These are phyloP conservation scores for Orbilia oligospora DNA, from an alignment of 2,329 filamentous ascomycete genomes.

Conservation along the genomic window DNA sequence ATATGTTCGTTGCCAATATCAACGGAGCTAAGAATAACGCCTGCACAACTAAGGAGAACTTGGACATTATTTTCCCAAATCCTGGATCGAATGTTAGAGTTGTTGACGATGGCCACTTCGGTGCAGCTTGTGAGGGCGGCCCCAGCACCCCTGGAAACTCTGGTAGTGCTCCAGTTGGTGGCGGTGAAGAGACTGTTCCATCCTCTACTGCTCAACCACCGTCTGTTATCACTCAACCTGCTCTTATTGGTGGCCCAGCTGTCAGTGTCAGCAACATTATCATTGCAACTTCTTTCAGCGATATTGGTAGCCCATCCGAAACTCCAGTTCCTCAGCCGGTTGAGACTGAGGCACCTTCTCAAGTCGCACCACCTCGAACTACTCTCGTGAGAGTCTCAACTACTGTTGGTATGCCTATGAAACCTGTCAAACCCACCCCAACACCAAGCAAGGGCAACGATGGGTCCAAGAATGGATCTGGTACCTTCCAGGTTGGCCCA, in stretches of 20 bases:
- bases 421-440: constrained; percentile 16
- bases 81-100: constrained; percentile 73
- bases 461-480: constrained; percentile 45
- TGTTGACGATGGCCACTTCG: constrained; percentile 24
- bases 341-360: not conserved
- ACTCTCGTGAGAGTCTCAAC: constrained; percentile 50
- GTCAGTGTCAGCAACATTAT: constrained; percentile 48
- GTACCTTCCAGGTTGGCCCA: constrained; percentile 38
- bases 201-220: constrained; percentile 33
- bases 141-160: constrained; percentile 53
- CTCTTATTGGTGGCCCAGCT: constrained; percentile 53
- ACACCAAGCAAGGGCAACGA: constrained; percentile 11
- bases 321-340: constrained; percentile 8
- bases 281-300: constrained; percentile 47
- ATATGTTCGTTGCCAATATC: constrained; percentile 80
- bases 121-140: constrained; percentile 47
- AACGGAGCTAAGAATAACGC: constrained; percentile 66
- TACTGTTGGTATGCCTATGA: constrained; percentile 9
- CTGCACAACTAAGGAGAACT: constrained; percentile 72
- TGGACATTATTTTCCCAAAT: constrained; percentile 77
- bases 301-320: constrained; percentile 49
- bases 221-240: constrained; percentile 47
- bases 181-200: constrained; percentile 3
- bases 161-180: constrained; percentile 31
- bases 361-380: constrained; percentile 36